Conservation (phyloP, 2,329 filamentous ascomycete species). For the Penicillium frequentans region DNA sequence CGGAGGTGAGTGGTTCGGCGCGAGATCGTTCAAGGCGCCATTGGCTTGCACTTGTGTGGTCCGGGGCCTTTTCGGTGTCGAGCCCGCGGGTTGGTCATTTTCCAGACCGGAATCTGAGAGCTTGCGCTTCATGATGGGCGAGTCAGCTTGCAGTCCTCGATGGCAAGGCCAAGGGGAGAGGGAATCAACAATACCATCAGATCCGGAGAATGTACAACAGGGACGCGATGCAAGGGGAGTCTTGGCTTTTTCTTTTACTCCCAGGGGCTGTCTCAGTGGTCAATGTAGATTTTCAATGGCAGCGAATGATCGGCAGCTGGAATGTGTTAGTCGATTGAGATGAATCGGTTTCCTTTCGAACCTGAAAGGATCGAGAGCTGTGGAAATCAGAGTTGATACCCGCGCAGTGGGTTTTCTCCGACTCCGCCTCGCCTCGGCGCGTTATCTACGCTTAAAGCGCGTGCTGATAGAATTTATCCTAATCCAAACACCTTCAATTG, state of each 20-base stretch:
- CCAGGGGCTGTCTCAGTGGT: background rate
- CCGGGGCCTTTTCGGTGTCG: conserved; percentile 42
- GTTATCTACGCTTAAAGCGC: background rate
- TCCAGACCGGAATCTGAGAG: conserved; percentile 37
- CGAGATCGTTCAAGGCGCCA: conserved; percentile 28
- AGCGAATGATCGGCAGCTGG: conserved; percentile 1
- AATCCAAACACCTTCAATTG: background rate
- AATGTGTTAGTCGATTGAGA: conserved; percentile 5
- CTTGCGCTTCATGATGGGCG: conserved; percentile 42
- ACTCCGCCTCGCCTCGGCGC: conserved; percentile 2
- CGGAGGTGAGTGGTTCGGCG: conserved; percentile 9
- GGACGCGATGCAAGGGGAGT: conserved; percentile 29
- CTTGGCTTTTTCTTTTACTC: background rate
- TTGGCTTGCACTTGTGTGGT: conserved; percentile 24
- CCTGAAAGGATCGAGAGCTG: background rate
- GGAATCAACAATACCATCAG: conserved; percentile 34
- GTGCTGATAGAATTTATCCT: background rate
- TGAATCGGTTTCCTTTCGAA: background rate
- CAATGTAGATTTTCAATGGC: background rate
- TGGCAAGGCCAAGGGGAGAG: conserved; percentile 20
- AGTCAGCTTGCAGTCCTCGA: conserved; percentile 16
- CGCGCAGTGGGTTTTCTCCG: conserved; percentile 5
- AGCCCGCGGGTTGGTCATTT: conserved; percentile 33
- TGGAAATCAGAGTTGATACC: conserved; percentile 3
- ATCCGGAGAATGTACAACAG: conserved; percentile 27